Evolutionary conservation across 2,329 filamentous ascomycete genomes (phyloP).

Genomic region (Xylaria digitata): DNA sequence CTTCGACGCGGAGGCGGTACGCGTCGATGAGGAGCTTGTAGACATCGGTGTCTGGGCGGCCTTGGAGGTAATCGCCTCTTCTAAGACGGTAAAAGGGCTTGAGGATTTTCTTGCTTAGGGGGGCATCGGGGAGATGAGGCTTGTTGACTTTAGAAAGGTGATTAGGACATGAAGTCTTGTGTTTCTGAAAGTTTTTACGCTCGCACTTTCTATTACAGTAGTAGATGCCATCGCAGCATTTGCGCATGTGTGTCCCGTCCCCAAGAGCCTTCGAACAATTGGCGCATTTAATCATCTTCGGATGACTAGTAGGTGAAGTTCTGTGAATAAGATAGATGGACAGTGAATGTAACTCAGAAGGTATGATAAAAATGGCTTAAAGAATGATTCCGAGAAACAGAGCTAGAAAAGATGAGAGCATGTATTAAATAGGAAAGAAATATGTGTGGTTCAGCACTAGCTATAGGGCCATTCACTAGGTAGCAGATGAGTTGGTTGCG

Average conservation of each 20-base stretch:
- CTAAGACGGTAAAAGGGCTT: constrained; percentile 57
- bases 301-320: background rate
- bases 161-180: constrained; percentile 57
- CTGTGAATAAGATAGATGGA: background rate
- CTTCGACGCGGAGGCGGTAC: constrained; percentile 60
- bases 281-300: constrained; percentile 14
- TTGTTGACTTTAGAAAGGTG: background rate
- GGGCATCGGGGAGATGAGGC: background rate
- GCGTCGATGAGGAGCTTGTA: constrained; percentile 60
- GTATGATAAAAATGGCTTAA: background rate
- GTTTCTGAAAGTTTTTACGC: constrained; percentile 61
- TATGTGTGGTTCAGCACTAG: background rate
- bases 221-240: constrained; percentile 16
- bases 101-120: constrained; percentile 37
- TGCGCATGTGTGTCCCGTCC: background rate
- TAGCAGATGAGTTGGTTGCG: background rate
- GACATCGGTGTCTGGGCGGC: constrained; percentile 57
- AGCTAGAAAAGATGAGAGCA: background rate
- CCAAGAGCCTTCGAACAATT: constrained; percentile 9
- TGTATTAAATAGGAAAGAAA: background rate
- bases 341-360: background rate
- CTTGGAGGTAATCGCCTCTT: constrained; percentile 57
- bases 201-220: constrained; percentile 63
- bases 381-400: background rate
- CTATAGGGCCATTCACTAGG: background rate